phyloP scores from a whole-genome alignment of 371 early-diverging fungal genomes.

The Mucor irregularis region DNA sequence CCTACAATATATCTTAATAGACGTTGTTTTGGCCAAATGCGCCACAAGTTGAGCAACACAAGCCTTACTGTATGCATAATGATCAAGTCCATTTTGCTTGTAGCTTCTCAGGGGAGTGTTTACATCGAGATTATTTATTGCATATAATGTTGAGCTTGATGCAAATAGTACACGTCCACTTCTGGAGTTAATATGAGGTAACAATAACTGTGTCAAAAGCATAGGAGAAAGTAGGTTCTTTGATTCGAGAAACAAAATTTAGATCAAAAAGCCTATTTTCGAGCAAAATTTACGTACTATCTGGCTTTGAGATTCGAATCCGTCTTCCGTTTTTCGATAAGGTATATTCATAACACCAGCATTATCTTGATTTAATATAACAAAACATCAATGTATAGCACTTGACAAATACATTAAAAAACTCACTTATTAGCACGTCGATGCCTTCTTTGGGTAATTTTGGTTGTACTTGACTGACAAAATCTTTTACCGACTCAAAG shows the following conservation, averaged over 20 bases:
- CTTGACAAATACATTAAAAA: neutral
- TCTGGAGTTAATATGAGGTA: slow-evolving; percentile 31
- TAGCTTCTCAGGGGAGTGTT: slow-evolving; percentile 15
- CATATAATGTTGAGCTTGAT: slow-evolving; percentile 45
- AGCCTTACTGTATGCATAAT: slow-evolving; percentile 46
- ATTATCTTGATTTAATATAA: slow-evolving; percentile 55
- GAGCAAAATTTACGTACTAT: slow-evolving; percentile 22
- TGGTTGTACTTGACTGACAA: slow-evolving; percentile 20
- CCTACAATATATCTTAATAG: slow-evolving; percentile 23
- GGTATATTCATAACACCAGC: slow-evolving; percentile 80
- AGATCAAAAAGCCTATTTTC: neutral
- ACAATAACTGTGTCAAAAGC: slow-evolving; percentile 23
- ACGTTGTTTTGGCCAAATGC: slow-evolving; percentile 12
- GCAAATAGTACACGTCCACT: slow-evolving; percentile 36
- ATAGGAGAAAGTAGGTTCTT: slow-evolving; percentile 46
- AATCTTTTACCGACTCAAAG: slow-evolving; percentile 25
- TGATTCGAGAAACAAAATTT: neutral
- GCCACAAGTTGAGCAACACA: slow-evolving; percentile 27
- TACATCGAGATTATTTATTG: slow-evolving; percentile 21
- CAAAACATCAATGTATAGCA: neutral
- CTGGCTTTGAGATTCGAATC: slow-evolving; percentile 71
- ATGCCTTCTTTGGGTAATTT: slow-evolving; percentile 17
- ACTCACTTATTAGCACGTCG: slow-evolving; percentile 39
- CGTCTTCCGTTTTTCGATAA: slow-evolving; percentile 59
- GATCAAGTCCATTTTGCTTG: slow-evolving; percentile 29